phyloP scores from a whole-genome alignment of 768 basidiomycete species.

The Lentinula guzmanii region DNA sequence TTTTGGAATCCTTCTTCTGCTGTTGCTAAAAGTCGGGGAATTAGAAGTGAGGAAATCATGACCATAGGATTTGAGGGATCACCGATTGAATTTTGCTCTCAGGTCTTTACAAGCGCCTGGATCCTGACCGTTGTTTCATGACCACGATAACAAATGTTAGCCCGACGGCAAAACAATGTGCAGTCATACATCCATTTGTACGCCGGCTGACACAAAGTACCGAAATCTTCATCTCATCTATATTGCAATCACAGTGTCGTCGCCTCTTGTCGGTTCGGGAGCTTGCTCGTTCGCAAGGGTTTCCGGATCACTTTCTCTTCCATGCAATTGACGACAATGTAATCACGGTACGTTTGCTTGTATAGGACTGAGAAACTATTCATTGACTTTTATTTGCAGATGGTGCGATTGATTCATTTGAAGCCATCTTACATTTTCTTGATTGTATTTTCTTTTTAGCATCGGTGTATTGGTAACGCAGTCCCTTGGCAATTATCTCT shows the following conservation, averaged over 20 bases:
- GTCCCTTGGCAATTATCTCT: conserved; percentile 61
- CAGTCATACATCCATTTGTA: conserved; percentile 64
- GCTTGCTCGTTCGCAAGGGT: conserved; percentile 75
- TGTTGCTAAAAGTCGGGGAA: conserved; percentile 27
- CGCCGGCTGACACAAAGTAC: conserved; percentile 10
- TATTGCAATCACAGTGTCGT: conserved; percentile 39
- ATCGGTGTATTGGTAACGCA: conserved; percentile 78
- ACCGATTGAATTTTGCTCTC: background rate
- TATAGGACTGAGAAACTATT: background rate
- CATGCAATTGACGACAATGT: conserved; percentile 44
- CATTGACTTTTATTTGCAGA: conserved; percentile 1
- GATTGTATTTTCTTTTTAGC: conserved; percentile 36
- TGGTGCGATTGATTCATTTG: background rate
- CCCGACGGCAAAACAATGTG: conserved; percentile 72
- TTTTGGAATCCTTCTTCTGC: conserved; percentile 54
- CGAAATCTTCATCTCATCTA: background rate
- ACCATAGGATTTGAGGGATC: background rate
- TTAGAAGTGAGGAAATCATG: background rate
- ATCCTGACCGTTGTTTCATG: conserved; percentile 49
- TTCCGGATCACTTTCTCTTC: conserved; percentile 72
- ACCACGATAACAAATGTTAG: conserved; percentile 78
- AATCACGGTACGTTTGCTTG: conserved; percentile 44
- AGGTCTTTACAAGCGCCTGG: conserved; percentile 55
- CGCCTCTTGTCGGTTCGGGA: conserved; percentile 73
- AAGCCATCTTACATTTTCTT: background rate